Evolutionary conservation across 1,284 basidiomycete species (phyloP).

Genomic region (Trichosporon coremiiforme): DNA sequence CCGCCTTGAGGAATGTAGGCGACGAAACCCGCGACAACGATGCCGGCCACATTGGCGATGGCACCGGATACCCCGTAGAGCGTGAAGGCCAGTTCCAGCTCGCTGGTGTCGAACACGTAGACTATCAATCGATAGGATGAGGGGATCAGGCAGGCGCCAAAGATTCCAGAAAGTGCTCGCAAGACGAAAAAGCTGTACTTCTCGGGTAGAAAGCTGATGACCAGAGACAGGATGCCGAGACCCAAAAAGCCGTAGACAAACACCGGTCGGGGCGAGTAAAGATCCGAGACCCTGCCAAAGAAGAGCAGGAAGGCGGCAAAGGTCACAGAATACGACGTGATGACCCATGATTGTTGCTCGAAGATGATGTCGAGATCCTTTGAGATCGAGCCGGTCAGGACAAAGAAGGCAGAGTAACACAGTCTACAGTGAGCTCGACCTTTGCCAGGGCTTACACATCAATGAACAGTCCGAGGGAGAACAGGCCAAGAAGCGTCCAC

Average conservation of each 20-base stretch:
- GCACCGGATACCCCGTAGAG: constrained; percentile 46
- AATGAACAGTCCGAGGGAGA: constrained; percentile 37
- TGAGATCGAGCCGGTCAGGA: constrained; percentile 35
- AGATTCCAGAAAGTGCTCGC: constrained; percentile 45
- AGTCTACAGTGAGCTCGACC: not conserved
- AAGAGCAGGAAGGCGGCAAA: constrained; percentile 45
- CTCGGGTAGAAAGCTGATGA: constrained; percentile 47
- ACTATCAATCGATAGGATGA: constrained; percentile 45
- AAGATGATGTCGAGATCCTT: constrained; percentile 34
- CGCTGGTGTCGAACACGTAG: constrained; percentile 34
- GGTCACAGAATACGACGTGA: constrained; percentile 39
- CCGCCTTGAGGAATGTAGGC: constrained; percentile 46
- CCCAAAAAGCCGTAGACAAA: constrained; percentile 39
- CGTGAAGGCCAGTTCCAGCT: constrained; percentile 39
- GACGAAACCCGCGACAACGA: constrained; percentile 42
- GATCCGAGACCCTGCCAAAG: constrained; percentile 43
- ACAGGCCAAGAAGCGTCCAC: constrained; percentile 38
- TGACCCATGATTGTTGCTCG: constrained; percentile 40
- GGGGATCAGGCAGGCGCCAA: constrained; percentile 43
- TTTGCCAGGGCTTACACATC: constrained; percentile 20
- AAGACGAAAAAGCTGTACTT: constrained; percentile 48
- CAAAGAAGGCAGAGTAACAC: constrained; percentile 30
- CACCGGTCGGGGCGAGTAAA: constrained; percentile 40
- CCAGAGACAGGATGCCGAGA: constrained; percentile 42
- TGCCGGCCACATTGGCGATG: constrained; percentile 39